Percentiles rank a stretch among this genome's conserved stretches.
These are phyloP conservation scores for Reutealis trisperma DNA, from an alignment of 345 rosid species.

Conservation along the genomic window DNA sequence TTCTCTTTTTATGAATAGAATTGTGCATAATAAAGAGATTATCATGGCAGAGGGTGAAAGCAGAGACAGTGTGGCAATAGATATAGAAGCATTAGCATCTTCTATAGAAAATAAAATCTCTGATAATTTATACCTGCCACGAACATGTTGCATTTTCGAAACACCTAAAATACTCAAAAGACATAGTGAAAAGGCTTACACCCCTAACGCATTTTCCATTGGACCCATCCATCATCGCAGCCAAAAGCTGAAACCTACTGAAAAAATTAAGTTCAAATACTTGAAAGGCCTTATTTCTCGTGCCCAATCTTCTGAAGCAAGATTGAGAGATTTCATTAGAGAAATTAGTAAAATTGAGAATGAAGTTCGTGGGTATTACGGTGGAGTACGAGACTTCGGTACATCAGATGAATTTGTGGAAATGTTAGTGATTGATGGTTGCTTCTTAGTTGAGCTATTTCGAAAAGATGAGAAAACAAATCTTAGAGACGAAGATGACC, in stretches of 20 bases:
- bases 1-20: not conserved
- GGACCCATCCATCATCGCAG: constrained; percentile 27
- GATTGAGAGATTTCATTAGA: not conserved
- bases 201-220: constrained; percentile 30
- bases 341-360: constrained; percentile 1
- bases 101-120: constrained; percentile 14
- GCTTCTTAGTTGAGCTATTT: constrained; percentile 34
- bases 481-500: constrained; percentile 15
- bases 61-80: not conserved
- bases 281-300: constrained; percentile 18
- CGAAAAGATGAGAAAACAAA: not conserved
- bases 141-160: constrained; percentile 23
- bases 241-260: not conserved
- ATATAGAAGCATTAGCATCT: constrained; percentile 4
- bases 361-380: constrained; percentile 24
- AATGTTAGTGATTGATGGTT: constrained; percentile 36
- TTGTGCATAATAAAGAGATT: not conserved
- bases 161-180: constrained; percentile 22
- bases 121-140: not conserved
- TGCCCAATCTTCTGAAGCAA: not conserved
- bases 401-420: not conserved
- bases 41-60: not conserved
- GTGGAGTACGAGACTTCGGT: not conserved
- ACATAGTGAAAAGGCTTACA: constrained; percentile 24
- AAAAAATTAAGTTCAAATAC: constrained; percentile 28